Base-by-base conservation (phyloP, 768 basidiomycete genomes). In the Pleurotus sapidus region DNA sequence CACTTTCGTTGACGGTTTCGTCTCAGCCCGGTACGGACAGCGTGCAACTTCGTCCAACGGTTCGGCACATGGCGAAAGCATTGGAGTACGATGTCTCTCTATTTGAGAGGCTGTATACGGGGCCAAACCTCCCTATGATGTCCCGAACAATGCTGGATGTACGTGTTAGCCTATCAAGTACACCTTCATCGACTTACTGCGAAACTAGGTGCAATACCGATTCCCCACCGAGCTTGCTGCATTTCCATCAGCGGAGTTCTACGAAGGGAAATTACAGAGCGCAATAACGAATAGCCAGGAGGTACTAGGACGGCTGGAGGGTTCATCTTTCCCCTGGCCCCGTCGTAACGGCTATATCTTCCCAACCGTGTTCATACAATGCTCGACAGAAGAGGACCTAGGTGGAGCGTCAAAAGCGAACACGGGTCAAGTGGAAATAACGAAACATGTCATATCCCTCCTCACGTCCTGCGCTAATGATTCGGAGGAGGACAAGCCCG, bases 21-120 rank as follows among this genome's bases (percentile, higher is more conserved):
- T 9, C 30, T 30, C 27, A 30, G 27, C 27, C 27, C 27, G 27
- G 27, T 5, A 30, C 27, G 27, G 27, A 40, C 57, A 89, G 87
- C 57, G 85, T 87, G 20, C 87, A 89, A 65, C 74, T 88, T 7
- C 78, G 87, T 3, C 87, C 85, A 0, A 87, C 80, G 0, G 87
- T 88, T 15, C 71, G 77, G 56, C 77, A 79, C 5, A 82, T 87
- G 77, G 84, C 77, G 0, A 80, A 79, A 55, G 77, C 76, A 0
- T 70, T 88, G 2, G 71, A 83, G 60, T 82, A 77, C 27, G 86
- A 88, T 46, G 72, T 83, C 4, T 88, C 87, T 3, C 71, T 88
- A 15, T 68, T 89, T 42, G 86, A 89, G 64, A 68, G 84, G 37
- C 70, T 88, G 0, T 87, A 86, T 57, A 79, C 71, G 6, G 73